These are phyloP conservation scores for Coniochaeta sp. DNA, from an alignment of 2,329 filamentous ascomycete genomes.

Conservation along the genomic window DNA sequence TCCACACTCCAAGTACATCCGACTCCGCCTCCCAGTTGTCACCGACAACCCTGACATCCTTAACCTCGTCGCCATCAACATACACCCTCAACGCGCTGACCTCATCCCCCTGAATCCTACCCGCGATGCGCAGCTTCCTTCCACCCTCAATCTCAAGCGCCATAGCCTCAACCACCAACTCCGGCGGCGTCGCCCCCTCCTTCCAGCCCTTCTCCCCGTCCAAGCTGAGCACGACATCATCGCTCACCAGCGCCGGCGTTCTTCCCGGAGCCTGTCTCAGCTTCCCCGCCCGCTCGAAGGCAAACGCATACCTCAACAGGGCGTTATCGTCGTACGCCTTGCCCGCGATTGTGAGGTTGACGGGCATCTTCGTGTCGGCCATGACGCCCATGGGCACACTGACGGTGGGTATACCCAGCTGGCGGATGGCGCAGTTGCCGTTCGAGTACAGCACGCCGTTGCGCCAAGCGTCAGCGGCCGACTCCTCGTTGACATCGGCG, in stretches of 20 bases:
- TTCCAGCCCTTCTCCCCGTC: no score
- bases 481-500: conserved; percentile 28
- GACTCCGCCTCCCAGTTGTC: no score
- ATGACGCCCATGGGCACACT: conserved; percentile 46
- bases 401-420: conserved; percentile 47
- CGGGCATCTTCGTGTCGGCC: conserved; percentile 37
- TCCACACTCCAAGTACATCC: no score
- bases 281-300: conserved; percentile 11
- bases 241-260: not conserved
- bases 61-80: no score
- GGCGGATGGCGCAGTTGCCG: conserved; percentile 44
- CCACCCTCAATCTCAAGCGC: no score
- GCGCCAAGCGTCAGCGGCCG: conserved; percentile 30
- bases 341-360: conserved; percentile 44
- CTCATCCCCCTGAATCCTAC: no score
- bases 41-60: no score
- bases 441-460: conserved; percentile 51
- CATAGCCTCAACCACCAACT: not conserved
- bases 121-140: no score
- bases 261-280: not conserved
- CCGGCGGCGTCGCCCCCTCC: not conserved
- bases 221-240: not conserved
- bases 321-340: conserved; percentile 36
- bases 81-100: no score
- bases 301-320: conserved; percentile 17